These are phyloP conservation scores for Tulasnella sp. DNA, from an alignment of 768 basidiomycete species.

Conservation along the genomic window DNA sequence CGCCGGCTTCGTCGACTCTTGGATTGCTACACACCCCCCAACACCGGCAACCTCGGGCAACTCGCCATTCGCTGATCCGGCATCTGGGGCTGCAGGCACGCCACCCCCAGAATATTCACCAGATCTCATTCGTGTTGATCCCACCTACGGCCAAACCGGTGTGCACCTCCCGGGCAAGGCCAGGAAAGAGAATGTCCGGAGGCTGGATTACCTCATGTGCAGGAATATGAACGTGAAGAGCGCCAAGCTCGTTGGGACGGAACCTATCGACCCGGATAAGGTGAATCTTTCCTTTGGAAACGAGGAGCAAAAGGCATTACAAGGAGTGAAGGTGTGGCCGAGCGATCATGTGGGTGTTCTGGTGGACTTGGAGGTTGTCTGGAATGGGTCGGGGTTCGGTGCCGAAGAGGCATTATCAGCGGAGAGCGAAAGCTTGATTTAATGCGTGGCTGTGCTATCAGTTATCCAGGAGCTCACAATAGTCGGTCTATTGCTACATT, in stretches of 20 bases:
- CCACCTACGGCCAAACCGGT: slow-evolving; percentile 16
- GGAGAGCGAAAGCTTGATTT: background rate
- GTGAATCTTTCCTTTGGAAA: background rate
- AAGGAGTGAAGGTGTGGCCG: slow-evolving; percentile 16
- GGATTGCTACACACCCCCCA: slow-evolving; percentile 12
- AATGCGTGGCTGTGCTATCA: background rate
- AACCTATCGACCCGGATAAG: background rate
- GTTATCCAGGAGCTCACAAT: too few relatives aligned
- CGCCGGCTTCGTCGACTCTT: slow-evolving; percentile 14
- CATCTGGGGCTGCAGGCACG: background rate
- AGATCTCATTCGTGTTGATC: background rate
- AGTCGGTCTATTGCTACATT: too few relatives aligned
- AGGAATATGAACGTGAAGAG: background rate
- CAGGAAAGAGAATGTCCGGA: slow-evolving; percentile 3
- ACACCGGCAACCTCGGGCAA: background rate
- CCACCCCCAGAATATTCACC: background rate
- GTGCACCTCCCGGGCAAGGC: background rate
- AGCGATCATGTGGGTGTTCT: slow-evolving; percentile 21
- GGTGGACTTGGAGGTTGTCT: slow-evolving; percentile 17
- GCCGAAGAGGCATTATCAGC: background rate
- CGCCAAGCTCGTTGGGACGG: background rate
- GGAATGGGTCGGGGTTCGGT: background rate
- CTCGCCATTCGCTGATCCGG: background rate
- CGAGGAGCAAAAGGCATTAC: background rate
- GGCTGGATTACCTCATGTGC: slow-evolving; percentile 16